Percentiles rank a stretch among this genome's conserved stretches.
These are phyloP conservation scores for Phylloporus sp. DNA, from an alignment of 768 basidiomycete genomes.

Conservation along the genomic window DNA sequence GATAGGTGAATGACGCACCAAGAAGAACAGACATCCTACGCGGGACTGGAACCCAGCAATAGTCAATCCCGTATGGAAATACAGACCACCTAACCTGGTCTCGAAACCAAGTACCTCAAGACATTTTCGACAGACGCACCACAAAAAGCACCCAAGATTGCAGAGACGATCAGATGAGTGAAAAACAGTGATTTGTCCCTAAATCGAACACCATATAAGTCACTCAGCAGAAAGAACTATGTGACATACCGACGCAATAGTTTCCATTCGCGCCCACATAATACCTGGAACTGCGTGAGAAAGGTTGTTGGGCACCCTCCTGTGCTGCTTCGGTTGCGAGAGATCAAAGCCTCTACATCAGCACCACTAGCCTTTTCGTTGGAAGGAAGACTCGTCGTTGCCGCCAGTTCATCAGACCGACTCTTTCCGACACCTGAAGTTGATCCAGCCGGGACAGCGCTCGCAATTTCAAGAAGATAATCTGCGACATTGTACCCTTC, in stretches of 20 bases:
- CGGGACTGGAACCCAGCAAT: slow-evolving; percentile 94
- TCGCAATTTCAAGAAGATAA: slow-evolving; percentile 85
- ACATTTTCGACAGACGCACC: slow-evolving; percentile 39
- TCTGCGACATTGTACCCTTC: slow-evolving; percentile 91
- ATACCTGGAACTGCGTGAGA: slow-evolving; percentile 81
- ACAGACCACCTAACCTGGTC: slow-evolving; percentile 62
- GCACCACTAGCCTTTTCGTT: slow-evolving; percentile 11
- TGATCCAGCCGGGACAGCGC: slow-evolving; percentile 46
- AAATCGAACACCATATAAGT: neutral
- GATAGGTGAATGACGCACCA: slow-evolving; percentile 40
- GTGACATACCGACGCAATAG: slow-evolving; percentile 55
- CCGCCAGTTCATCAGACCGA: slow-evolving; percentile 1
- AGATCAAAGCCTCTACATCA: slow-evolving; percentile 20
- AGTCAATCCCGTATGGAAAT: slow-evolving; percentile 70
- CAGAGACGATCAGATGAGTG: slow-evolving; percentile 67
- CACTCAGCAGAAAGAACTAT: neutral
- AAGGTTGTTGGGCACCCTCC: slow-evolving; percentile 66
- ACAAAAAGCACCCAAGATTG: slow-evolving; percentile 79
- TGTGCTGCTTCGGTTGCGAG: slow-evolving; percentile 13
- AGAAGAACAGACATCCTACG: slow-evolving; percentile 92
- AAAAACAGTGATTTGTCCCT: slow-evolving; percentile 82
- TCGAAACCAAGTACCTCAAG: neutral
- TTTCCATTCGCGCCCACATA: slow-evolving; percentile 84
- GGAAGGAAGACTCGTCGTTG: neutral
- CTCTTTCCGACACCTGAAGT: slow-evolving; percentile 26